Conservation (phyloP, 2,329 filamentous ascomycete genomes). For the Sporothrix mexicana region DNA sequence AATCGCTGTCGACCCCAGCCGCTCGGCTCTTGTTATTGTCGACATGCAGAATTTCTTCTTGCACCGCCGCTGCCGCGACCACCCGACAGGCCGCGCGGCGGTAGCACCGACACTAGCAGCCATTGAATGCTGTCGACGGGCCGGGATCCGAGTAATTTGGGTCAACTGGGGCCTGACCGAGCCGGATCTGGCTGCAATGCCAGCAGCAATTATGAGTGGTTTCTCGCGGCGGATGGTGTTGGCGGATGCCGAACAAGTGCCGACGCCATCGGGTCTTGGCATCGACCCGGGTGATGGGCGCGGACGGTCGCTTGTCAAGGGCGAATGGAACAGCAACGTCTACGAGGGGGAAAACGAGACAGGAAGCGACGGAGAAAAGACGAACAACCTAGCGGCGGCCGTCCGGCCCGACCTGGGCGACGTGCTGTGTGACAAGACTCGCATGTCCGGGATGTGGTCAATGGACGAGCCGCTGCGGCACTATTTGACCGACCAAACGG, state of each 20-base stretch:
- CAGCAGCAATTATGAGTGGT: constrained; percentile 54
- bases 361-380: constrained; percentile 38
- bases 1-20: constrained; percentile 57
- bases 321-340: constrained; percentile 62
- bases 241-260: not conserved
- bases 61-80: constrained; percentile 49
- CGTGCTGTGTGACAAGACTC: constrained; percentile 61
- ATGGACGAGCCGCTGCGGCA: constrained; percentile 50
- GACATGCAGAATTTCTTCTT: constrained; percentile 66
- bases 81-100: constrained; percentile 50
- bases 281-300: constrained; percentile 52
- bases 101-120: constrained; percentile 50
- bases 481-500: constrained; percentile 46
- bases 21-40: constrained; percentile 44
- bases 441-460: constrained; percentile 63
- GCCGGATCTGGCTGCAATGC: constrained; percentile 56
- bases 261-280: constrained; percentile 49
- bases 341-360: constrained; percentile 43
- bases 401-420: constrained; percentile 48
- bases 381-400: constrained; percentile 45
- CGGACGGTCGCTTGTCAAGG: constrained; percentile 56
- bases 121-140: constrained; percentile 53
- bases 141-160: constrained; percentile 53
- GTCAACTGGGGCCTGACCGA: constrained; percentile 64
- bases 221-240: constrained; percentile 52